Base-by-base conservation (phyloP, 164 flowering plant genomes). In the Dillenia turbinata region DNA sequence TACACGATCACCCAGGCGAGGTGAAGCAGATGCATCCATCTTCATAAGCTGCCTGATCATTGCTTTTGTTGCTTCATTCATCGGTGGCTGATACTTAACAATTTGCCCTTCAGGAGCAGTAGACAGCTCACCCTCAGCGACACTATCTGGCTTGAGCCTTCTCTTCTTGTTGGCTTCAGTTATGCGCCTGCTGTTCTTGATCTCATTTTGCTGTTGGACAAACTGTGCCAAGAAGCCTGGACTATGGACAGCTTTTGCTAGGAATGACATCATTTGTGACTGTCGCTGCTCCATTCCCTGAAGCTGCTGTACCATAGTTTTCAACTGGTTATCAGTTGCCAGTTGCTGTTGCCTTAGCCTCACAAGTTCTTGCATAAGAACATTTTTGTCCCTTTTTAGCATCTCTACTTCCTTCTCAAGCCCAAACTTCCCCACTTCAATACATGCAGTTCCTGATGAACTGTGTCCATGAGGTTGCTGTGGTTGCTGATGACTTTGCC, bases 281-380 rank as follows among this genome's bases (percentile, higher is more conserved):
- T 93, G 98, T 45, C 98, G 69, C 73, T 89, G 97, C 67, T 93
- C 98, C 98, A 93, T 93, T 10, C 90, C 97, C 58, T 93, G 96
- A 67, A 93, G 88, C 44, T 90, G 91, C 63, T 93, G 94, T 61
- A 81, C 85, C 82, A 90, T 74, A 17, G 83, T 77, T 68, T 90
- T 96, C 63, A 93, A 76, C 74, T 90, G 97, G 72, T 77, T 78
- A 66, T 90, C 97, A 46, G 98, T 93, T 24, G 84, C 14, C 73
- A 90, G 96, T 61, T 93, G 98, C 80, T 93, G 97, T 76, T 89
- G 98, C 69, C 97, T 90, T 64, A 93, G 69, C 74, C 96, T 72
- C 33, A 93, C 97, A 60, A 93, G 87, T 62, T 93, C 98, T 62
- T 90, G 96, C 98, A 90, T 93, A 8, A 93, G 88, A 33, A 93